Percentiles rank a stretch among this genome's conserved stretches.
phyloP scores from a whole-genome alignment of 164 flowering plant genomes.

The Umbilicus rupestris region DNA sequence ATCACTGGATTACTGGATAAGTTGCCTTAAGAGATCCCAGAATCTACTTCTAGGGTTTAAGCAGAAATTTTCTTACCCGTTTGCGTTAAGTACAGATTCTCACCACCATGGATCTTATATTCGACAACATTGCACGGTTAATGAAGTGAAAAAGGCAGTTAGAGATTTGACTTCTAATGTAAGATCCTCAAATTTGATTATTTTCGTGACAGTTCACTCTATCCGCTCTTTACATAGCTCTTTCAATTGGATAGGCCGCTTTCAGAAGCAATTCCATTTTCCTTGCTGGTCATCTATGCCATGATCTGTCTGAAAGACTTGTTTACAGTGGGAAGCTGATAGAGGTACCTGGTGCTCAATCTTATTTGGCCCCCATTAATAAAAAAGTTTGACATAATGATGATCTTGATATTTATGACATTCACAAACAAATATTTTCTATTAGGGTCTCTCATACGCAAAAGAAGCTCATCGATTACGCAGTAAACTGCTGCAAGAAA shows the following conservation, averaged over 20 bases:
- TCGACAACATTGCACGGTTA: constrained; percentile 19
- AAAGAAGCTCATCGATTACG: constrained; percentile 67
- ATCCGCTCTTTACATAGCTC: constrained; percentile 8
- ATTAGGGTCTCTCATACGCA: constrained; percentile 75
- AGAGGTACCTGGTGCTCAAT: constrained; percentile 42
- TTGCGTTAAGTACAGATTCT: constrained; percentile 15
- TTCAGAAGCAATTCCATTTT: constrained; percentile 31
- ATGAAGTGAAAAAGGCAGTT: constrained; percentile 38
- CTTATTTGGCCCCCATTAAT: background rate
- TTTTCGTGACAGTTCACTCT: background rate
- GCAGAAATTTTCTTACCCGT: constrained; percentile 37
- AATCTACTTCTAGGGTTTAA: constrained; percentile 41
- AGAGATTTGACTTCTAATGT: constrained; percentile 47
- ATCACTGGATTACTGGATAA: constrained; percentile 49
- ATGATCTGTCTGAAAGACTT: constrained; percentile 61
- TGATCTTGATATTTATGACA: background rate
- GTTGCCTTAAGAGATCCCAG: constrained; percentile 37
- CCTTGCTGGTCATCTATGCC: constrained; percentile 60
- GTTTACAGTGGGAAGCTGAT: constrained; percentile 38
- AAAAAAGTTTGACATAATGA: background rate
- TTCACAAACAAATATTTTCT: background rate
- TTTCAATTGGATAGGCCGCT: constrained; percentile 33
- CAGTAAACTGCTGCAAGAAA: constrained; percentile 48
- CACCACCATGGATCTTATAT: constrained; percentile 15
- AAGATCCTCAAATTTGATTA: constrained; percentile 21